These are phyloP conservation scores for Saturnispora dispora DNA, from an alignment of 805 yeast species.

Conservation along the genomic window DNA sequence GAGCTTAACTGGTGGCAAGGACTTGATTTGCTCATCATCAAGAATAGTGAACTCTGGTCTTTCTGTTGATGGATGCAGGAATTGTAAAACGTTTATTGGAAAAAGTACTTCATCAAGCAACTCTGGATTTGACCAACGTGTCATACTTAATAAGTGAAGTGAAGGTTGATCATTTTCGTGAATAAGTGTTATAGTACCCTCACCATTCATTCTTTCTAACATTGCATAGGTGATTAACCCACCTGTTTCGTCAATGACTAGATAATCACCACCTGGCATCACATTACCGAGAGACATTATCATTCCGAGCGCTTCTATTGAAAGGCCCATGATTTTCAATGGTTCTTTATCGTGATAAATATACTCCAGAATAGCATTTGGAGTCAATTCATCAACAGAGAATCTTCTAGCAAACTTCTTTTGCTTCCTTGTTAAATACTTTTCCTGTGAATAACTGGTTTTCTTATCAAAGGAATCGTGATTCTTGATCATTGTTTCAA, in stretches of 20 bases:
- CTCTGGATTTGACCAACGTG: conserved; percentile 45
- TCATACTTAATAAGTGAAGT: conserved; percentile 55
- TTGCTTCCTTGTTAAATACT: conserved; percentile 84
- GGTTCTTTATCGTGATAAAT: conserved; percentile 67
- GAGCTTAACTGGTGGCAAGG: conserved; percentile 49
- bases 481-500: conserved; percentile 70
- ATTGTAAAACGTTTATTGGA: conserved; percentile 69
- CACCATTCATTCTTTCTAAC: conserved; percentile 85
- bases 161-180: conserved; percentile 96
- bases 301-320: conserved; percentile 76
- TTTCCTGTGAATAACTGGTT: conserved; percentile 83
- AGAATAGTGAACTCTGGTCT: conserved; percentile 35
- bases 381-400: conserved; percentile 67
- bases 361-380: conserved; percentile 62
- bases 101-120: conserved; percentile 29
- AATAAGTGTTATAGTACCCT: conserved; percentile 54
- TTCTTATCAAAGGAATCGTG: conserved; percentile 85
- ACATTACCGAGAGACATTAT: conserved; percentile 72
- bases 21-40: conserved; percentile 43
- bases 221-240: conserved; percentile 80
- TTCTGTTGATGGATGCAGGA: conserved; percentile 65
- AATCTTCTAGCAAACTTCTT: conserved; percentile 83
- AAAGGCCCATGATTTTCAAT: conserved; percentile 63
- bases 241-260: conserved; percentile 90
- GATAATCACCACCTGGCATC: conserved; percentile 81